phyloP scores from a whole-genome alignment of 1,284 basidiomycete genomes.

The Inonotus hispidus region DNA sequence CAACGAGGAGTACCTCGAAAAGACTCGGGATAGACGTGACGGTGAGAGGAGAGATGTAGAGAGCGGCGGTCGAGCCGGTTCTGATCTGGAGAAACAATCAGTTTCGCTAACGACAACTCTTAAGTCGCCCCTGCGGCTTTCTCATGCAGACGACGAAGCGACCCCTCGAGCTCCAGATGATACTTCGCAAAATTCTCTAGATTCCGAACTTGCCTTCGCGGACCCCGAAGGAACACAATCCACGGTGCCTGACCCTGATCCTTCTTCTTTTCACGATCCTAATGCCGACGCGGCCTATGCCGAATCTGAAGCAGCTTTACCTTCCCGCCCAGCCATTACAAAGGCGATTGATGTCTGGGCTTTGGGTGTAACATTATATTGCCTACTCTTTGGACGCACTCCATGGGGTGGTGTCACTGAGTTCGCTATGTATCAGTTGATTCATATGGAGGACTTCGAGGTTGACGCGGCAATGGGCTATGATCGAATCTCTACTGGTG shows the following conservation, averaged over 20 bases:
- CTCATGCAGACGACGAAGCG: constrained; percentile 1
- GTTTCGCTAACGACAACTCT: constrained; percentile 18
- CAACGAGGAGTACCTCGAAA: background rate
- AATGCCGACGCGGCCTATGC: constrained; percentile 30
- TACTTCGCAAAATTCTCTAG: background rate
- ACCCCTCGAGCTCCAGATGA: constrained; percentile 5
- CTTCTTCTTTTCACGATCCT: constrained; percentile 26
- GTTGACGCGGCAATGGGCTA: constrained; percentile 72
- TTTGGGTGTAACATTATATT: constrained; percentile 95
- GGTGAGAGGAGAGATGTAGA: background rate
- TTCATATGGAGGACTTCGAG: constrained; percentile 75
- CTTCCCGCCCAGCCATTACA: constrained; percentile 68
- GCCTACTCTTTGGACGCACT: constrained; percentile 82
- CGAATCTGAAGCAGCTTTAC: constrained; percentile 27
- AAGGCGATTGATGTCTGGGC: constrained; percentile 99
- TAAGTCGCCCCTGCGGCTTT: constrained; percentile 18
- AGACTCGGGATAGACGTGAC: background rate
- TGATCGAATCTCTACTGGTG: constrained; percentile 51
- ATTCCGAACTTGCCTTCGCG: constrained; percentile 8
- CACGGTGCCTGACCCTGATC: constrained; percentile 21
- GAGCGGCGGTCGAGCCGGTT: constrained; percentile 3
- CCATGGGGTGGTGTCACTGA: constrained; percentile 71
- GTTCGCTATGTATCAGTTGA: constrained; percentile 80
- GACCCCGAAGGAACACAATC: constrained; percentile 19
- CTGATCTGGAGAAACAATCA: constrained; percentile 10